A percentile compares a stretch with the other conserved stretches of the same genome.
phyloP scores from a whole-genome alignment of 495 filamentous ascomycete genomes.

The Aspergillus indologenus region DNA sequence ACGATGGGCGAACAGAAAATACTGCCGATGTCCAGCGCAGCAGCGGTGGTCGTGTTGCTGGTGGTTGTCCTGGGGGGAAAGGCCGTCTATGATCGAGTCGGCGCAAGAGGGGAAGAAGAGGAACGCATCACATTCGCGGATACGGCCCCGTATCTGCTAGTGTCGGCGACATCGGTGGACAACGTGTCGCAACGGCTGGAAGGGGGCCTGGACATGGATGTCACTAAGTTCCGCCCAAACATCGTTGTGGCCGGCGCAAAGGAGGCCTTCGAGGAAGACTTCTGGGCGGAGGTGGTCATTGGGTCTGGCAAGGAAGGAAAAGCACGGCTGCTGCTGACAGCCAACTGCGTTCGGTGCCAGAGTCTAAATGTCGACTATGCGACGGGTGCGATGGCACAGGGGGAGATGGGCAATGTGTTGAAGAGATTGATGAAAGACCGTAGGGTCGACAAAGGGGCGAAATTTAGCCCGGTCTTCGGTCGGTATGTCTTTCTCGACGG shows the following conservation, averaged over 20 bases:
- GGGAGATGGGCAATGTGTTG: slow-evolving; percentile 63
- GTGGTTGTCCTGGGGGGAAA: neutral
- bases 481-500: slow-evolving; percentile 67
- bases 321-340: slow-evolving; percentile 57
- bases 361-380: slow-evolving; percentile 81
- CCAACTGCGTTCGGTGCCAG: slow-evolving; percentile 77
- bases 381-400: slow-evolving; percentile 63
- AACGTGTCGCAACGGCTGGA: slow-evolving; percentile 62
- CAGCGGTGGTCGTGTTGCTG: slow-evolving; percentile 3
- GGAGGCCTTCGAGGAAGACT: slow-evolving; percentile 77
- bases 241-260: slow-evolving; percentile 65
- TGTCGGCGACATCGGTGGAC: slow-evolving; percentile 64
- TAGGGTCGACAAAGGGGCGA: slow-evolving; percentile 69
- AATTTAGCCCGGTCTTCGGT: slow-evolving; percentile 80
- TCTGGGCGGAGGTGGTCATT: slow-evolving; percentile 67
- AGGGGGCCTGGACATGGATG: slow-evolving; percentile 56
- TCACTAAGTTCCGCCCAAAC: slow-evolving; percentile 83
- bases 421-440: slow-evolving; percentile 78
- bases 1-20: neutral
- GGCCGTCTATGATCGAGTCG: neutral
- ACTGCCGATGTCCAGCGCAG: neutral
- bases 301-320: slow-evolving; percentile 3
- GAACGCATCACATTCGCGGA: slow-evolving; percentile 74
- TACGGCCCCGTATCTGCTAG: slow-evolving; percentile 70
- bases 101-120: slow-evolving; percentile 14